Evolutionary conservation across 2,329 filamentous ascomycete genomes (phyloP).

Genomic region (Sporothrix variecibatus): DNA sequence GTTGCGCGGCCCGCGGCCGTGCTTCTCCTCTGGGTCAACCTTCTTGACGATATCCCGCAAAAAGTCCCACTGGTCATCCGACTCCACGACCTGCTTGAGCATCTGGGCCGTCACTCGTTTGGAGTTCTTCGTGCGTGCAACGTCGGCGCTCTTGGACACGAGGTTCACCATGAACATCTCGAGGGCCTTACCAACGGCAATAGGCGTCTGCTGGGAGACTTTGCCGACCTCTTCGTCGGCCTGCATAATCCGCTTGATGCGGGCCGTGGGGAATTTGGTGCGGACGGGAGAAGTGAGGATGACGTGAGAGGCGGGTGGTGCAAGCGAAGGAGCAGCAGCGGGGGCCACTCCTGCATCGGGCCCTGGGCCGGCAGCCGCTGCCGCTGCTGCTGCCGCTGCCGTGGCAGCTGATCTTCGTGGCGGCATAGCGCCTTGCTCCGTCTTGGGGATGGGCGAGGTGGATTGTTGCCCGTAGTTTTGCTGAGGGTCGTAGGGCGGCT

Average conservation of each 20-base stretch:
- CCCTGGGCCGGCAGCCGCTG: background rate
- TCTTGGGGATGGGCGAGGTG: background rate
- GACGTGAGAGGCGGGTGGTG: slow-evolving; percentile 14
- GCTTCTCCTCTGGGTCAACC: slow-evolving; percentile 63
- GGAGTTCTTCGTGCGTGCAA: slow-evolving; percentile 78
- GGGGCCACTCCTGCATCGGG: background rate
- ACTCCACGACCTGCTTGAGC: slow-evolving; percentile 86
- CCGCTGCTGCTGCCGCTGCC: background rate
- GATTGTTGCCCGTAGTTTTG: slow-evolving; percentile 1
- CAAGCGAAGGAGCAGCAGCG: slow-evolving; percentile 12
- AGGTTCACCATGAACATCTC: slow-evolving; percentile 98
- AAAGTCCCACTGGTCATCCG: slow-evolving; percentile 93
- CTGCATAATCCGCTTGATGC: slow-evolving; percentile 99
- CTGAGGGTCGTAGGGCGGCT: background rate
- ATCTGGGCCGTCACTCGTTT: slow-evolving; percentile 89
- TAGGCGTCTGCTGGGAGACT: slow-evolving; percentile 94
- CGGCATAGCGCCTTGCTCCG: slow-evolving; percentile 26
- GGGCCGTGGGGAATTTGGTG: slow-evolving; percentile 94
- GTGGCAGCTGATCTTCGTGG: slow-evolving; percentile 26
- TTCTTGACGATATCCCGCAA: slow-evolving; percentile 86
- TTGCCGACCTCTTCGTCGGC: slow-evolving; percentile 98
- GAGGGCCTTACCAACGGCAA: slow-evolving; percentile 91
- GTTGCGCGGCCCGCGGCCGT: slow-evolving; percentile 47
- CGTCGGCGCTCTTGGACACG: slow-evolving; percentile 81
- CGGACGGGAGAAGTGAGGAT: slow-evolving; percentile 72